Evolutionary conservation across 306 rosid genomes (phyloP).

Genomic region (Adenanthera pavonina): DNA sequence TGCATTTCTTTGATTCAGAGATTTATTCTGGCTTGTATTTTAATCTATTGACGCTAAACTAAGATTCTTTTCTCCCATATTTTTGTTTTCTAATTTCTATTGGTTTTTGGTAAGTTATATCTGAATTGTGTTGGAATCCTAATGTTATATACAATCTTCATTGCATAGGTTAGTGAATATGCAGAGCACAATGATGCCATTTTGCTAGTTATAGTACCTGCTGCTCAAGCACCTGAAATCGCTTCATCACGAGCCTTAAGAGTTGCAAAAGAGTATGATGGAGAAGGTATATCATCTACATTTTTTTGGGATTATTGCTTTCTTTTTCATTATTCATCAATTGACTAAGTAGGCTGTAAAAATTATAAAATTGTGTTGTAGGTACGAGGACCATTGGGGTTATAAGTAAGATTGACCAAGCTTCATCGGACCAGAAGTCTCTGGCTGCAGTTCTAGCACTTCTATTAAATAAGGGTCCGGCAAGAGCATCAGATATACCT

Average conservation of each 20-base stretch:
- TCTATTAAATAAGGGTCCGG: conserved; percentile 88
- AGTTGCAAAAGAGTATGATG: conserved; percentile 83
- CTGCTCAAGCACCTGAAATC: conserved; percentile 89
- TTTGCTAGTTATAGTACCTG: conserved; percentile 84
- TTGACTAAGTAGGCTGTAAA: conserved; percentile 29
- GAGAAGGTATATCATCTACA: conserved; percentile 67
- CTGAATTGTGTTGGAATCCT: conserved; percentile 35
- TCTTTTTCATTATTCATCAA: conserved; percentile 34
- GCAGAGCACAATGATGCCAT: conserved; percentile 94
- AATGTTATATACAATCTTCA: conserved; percentile 39
- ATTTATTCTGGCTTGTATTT: neutral
- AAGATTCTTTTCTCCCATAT: neutral
- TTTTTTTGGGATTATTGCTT: conserved; percentile 9
- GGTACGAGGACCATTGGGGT: conserved; percentile 95
- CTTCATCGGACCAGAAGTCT: conserved; percentile 85
- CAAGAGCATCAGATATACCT: conserved; percentile 80
- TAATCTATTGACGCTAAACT: neutral
- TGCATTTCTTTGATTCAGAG: neutral
- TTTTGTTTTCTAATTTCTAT: neutral
- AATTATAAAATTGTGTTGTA: conserved; percentile 35
- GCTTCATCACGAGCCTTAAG: conserved; percentile 89
- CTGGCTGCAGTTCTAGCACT: conserved; percentile 96
- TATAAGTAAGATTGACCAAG: conserved; percentile 95
- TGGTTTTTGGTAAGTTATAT: conserved; percentile 7
- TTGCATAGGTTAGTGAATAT: conserved; percentile 84